A percentile compares a stretch with the other conserved stretches of the same genome.
These are phyloP conservation scores for Solanum peruvianum DNA, from an alignment of 257 asterid genomes.

Conservation along the genomic window DNA sequence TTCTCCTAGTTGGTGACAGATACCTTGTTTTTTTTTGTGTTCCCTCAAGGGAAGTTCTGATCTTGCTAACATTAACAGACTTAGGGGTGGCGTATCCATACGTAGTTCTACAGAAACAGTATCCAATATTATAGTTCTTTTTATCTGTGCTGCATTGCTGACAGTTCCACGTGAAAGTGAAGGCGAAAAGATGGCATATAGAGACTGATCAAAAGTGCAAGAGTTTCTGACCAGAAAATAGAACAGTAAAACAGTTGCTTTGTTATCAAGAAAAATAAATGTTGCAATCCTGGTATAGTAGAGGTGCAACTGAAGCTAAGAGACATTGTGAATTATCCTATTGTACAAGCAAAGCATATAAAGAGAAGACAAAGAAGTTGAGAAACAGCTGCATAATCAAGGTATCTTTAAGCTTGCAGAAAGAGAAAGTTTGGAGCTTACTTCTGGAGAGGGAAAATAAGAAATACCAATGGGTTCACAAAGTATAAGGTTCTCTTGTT, in stretches of 20 bases:
- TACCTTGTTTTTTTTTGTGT: background rate
- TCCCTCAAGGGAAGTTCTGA: background rate
- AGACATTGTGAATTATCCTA: background rate
- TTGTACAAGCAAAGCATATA: background rate
- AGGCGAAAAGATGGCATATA: background rate
- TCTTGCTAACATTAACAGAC: background rate
- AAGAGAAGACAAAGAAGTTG: background rate
- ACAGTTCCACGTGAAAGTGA: background rate
- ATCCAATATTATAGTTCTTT: background rate
- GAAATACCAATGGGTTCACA: background rate
- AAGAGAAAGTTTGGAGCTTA: background rate
- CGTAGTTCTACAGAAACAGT: background rate
- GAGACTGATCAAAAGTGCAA: background rate
- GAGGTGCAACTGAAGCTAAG: background rate
- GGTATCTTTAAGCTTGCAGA: background rate
- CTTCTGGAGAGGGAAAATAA: background rate
- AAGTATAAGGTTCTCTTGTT: background rate
- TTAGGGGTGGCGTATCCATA: background rate
- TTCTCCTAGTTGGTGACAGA: background rate
- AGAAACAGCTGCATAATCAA: background rate
- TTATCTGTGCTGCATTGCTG: background rate
- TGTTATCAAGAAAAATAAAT: background rate
- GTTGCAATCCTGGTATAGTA: background rate
- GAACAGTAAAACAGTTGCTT: background rate
- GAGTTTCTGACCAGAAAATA: background rate